These are phyloP conservation scores for Xylaria sp. DNA, from an alignment of 2,329 filamentous ascomycete species.

Conservation along the genomic window DNA sequence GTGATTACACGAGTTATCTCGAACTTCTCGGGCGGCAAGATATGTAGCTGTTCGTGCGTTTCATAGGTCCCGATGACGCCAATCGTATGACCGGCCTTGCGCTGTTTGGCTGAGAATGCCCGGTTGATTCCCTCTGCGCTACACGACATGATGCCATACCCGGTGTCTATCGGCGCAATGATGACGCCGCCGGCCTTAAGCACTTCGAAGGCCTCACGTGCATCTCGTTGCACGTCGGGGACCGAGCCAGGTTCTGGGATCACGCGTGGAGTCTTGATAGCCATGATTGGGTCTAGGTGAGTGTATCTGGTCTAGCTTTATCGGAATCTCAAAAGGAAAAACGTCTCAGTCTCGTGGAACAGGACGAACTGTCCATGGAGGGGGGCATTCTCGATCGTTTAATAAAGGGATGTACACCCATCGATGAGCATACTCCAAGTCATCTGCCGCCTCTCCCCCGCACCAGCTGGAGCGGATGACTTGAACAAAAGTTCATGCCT, in stretches of 20 bases:
- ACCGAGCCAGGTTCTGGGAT: conserved; percentile 17
- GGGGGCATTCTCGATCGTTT: background rate
- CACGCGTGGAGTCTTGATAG: conserved; percentile 12
- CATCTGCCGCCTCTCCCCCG: conserved; percentile 1
- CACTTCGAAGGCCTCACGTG: conserved; percentile 25
- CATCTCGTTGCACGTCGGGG: conserved; percentile 24
- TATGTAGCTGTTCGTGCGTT: conserved; percentile 24
- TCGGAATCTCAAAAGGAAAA: background rate
- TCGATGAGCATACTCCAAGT: background rate
- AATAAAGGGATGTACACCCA: background rate
- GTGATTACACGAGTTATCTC: conserved; percentile 29
- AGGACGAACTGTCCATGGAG: background rate
- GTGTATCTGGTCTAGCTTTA: background rate
- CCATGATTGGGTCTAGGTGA: background rate
- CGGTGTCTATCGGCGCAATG: conserved; percentile 26
- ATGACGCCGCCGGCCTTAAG: conserved; percentile 30
- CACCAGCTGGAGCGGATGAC: background rate
- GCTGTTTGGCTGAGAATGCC: conserved; percentile 28
- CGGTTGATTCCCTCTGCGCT: conserved; percentile 30
- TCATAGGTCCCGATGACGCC: conserved; percentile 23
- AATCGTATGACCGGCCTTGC: conserved; percentile 23
- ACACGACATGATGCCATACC: conserved; percentile 23
- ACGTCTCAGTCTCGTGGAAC: background rate
- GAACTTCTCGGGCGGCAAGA: conserved; percentile 25
- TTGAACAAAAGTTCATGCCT: background rate